Evolutionary conservation across 331 rosid genomes (phyloP).

Genomic region (Arachis monticola): DNA sequence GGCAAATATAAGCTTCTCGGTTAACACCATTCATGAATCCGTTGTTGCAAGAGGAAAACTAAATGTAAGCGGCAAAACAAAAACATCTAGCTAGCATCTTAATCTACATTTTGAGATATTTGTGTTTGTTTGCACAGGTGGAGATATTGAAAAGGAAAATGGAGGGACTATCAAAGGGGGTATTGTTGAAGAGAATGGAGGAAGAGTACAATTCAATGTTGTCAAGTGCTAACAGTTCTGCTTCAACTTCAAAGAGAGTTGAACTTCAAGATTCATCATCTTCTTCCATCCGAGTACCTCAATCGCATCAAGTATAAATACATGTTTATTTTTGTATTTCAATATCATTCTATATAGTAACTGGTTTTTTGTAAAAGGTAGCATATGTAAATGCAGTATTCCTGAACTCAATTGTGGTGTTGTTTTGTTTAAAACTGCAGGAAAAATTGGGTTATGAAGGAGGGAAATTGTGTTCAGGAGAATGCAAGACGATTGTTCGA

Average conservation of each 20-base stretch:
- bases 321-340: too few relatives aligned
- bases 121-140: slow-evolving; percentile 54
- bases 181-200: slow-evolving; percentile 78
- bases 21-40: slow-evolving; percentile 45
- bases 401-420: too few relatives aligned
- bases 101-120: slow-evolving; percentile 5
- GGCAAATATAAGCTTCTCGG: slow-evolving; percentile 62
- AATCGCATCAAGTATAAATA: slow-evolving; percentile 46
- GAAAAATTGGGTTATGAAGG: slow-evolving; percentile 52
- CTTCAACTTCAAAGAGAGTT: slow-evolving; percentile 62
- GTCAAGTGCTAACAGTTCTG: slow-evolving; percentile 65
- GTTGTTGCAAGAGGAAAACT: slow-evolving; percentile 61
- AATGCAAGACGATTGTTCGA: slow-evolving; percentile 73
- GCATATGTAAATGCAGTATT: too few relatives aligned
- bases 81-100: neutral
- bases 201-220: slow-evolving; percentile 88
- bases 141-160: slow-evolving; percentile 86
- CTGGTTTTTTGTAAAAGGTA: too few relatives aligned
- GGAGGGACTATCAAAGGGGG: slow-evolving; percentile 88
- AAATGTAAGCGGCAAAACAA: slow-evolving; percentile 56
- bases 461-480: slow-evolving; percentile 74
- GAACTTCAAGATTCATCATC: slow-evolving; percentile 54
- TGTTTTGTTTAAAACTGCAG: slow-evolving; percentile 35
- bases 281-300: slow-evolving; percentile 42
- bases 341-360: too few relatives aligned